Percentiles rank a stretch among this genome's conserved stretches.
Conservation (phyloP, 2,329 filamentous ascomycete genomes). For the Emydomyces testavorans region DNA sequence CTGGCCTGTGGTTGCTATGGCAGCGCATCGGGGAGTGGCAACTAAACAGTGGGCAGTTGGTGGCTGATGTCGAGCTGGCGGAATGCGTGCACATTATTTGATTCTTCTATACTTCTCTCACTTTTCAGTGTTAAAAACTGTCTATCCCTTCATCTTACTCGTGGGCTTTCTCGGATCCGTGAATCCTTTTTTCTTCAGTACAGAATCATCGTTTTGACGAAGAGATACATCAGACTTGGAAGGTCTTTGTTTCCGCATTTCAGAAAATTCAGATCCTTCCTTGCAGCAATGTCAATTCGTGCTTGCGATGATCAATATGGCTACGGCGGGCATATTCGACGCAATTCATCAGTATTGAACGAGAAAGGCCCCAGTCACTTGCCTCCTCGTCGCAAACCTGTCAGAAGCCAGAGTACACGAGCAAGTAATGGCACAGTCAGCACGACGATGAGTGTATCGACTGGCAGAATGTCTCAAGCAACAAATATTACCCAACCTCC, state of each 20-base stretch:
- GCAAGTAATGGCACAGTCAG: slow-evolving; percentile 84
- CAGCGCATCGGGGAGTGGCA: slow-evolving; percentile 7
- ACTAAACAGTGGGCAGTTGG: slow-evolving; percentile 11
- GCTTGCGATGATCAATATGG: slow-evolving; percentile 15
- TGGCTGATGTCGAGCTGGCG: no score
- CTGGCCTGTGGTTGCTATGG: slow-evolving; percentile 8
- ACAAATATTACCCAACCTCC: slow-evolving; percentile 85
- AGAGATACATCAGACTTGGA: no score
- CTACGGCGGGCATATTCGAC: slow-evolving; percentile 44
- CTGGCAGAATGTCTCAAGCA: slow-evolving; percentile 58
- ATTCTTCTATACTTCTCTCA: neutral
- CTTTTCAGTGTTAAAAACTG: no score
- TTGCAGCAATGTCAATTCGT: slow-evolving; percentile 14
- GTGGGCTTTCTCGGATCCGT: no score
- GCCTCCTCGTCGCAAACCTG: slow-evolving; percentile 37
- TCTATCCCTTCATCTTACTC: no score
- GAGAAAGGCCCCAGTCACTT: slow-evolving; percentile 29
- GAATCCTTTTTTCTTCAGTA: no score
- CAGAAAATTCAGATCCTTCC: neutral
- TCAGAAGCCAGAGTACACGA: slow-evolving; percentile 47
- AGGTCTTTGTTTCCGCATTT: neutral
- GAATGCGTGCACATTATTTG: slow-evolving; percentile 15
- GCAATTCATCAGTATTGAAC: slow-evolving; percentile 42
- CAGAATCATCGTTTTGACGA: no score
- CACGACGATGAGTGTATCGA: slow-evolving; percentile 65